Evolutionary conservation across 306 rosid species (phyloP), one percentile per base, ranked within the genome.

Genomic region (Citrullus amarus): DNA sequence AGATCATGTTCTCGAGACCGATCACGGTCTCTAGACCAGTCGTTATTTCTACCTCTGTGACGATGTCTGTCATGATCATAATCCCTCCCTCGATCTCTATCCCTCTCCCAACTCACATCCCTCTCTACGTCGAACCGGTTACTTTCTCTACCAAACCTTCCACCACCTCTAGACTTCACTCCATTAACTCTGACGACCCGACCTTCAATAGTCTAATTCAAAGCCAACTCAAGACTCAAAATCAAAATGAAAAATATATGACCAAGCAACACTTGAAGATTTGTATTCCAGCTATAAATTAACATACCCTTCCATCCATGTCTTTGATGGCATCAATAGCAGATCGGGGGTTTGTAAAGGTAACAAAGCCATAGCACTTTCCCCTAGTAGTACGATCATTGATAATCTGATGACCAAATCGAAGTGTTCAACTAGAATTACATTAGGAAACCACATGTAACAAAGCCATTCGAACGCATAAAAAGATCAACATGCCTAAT

Each of bases 251-350:
- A 18, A 22, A 25, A 4, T 41, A 18, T 8, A 60, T 69, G 48
- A 43, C 57, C n/a, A 63, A 9, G 8, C 14, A 39, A 70, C 8
- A 22, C 16, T 20, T 16, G 7, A 20, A 66, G 22, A 34, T 20
- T 55, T n/a, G 6, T 17, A 13, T 59, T 46, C 56, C 46, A 78
- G 28, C 22, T 17, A 48, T 25, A 30, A 43, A 44, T 77, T 46
- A 48, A 79, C 90, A 72, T 86, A 95, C 99, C 86, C 96, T 87
- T 82, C 97, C 99, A 80, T 95, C 92, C 99, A 95, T 91, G 80
- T 86, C 96, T 54, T 85, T 84, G 78, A 95, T 95, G 63, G 99
- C 99, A 78, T 91, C 89, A 20, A 89, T 22, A 8, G 97, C 97
- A 4, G 99, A 90, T 84, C 97, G 87, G 61, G 99, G 97, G 78